Conservation (phyloP, 345 rosid species). For the Gossypium turneri region DNA sequence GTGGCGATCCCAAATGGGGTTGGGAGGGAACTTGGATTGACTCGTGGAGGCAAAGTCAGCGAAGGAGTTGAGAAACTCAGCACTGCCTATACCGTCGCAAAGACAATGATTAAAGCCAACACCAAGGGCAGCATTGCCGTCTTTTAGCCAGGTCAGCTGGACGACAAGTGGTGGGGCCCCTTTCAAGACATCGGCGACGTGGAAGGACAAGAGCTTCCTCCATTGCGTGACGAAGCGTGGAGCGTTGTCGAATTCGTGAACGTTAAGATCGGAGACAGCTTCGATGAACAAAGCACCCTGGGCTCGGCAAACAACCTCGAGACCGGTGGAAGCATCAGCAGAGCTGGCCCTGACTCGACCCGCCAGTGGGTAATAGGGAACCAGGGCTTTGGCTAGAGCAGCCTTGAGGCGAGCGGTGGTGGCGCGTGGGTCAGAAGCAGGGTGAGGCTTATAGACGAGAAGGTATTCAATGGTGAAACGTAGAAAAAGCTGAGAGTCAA, state of each 20-base stretch:
- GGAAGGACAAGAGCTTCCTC: slow-evolving; percentile 58
- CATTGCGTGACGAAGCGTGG: slow-evolving; percentile 63
- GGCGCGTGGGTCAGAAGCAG: slow-evolving; percentile 30
- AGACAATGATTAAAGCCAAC: slow-evolving; percentile 69
- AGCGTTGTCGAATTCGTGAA: slow-evolving; percentile 46
- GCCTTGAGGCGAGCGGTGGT: slow-evolving; percentile 44
- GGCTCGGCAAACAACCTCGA: slow-evolving; percentile 62
- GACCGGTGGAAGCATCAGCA: slow-evolving; percentile 29
- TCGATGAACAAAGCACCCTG: slow-evolving; percentile 71
- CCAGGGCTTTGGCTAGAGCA: slow-evolving; percentile 53
- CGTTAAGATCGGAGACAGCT: slow-evolving; percentile 40
- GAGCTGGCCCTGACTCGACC: slow-evolving; percentile 61
- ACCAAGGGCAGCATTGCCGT: slow-evolving; percentile 63
- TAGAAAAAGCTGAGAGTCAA: slow-evolving; percentile 85
- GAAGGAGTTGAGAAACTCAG: slow-evolving; percentile 61
- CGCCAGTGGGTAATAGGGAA: slow-evolving; percentile 71
- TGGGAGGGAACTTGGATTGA: slow-evolving; percentile 17
- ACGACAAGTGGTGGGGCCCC: slow-evolving; percentile 74
- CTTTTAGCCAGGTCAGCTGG: slow-evolving; percentile 85
- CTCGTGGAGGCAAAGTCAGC: slow-evolving; percentile 37
- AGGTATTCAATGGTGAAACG: slow-evolving; percentile 86
- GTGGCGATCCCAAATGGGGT: slow-evolving; percentile 80
- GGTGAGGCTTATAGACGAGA: slow-evolving; percentile 43
- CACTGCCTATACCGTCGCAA: slow-evolving; percentile 71
- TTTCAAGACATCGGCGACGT: slow-evolving; percentile 57